These are phyloP conservation scores for Stenocarpella maydis DNA, from an alignment of 2,329 filamentous ascomycete species.

Conservation along the genomic window DNA sequence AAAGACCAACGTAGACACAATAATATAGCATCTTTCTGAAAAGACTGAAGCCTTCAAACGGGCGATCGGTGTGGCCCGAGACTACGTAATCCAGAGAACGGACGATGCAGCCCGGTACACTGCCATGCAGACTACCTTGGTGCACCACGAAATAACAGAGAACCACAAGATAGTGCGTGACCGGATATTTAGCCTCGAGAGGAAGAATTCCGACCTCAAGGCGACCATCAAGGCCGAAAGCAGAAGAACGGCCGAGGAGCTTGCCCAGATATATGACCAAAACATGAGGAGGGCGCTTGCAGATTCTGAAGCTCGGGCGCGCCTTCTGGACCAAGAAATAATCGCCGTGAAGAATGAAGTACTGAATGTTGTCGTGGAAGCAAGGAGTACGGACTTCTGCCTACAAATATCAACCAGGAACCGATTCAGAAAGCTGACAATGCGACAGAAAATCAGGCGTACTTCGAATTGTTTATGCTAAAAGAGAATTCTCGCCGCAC, in stretches of 20 bases:
- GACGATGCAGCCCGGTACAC: neutral
- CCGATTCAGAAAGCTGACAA: neutral
- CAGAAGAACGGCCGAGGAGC: neutral
- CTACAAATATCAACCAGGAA: neutral
- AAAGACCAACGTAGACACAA: neutral
- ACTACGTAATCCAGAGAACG: neutral
- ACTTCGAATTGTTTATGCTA: neutral
- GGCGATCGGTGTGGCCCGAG: neutral
- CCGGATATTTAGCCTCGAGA: neutral
- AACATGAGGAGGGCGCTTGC: neutral
- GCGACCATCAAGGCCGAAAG: conserved; percentile 2
- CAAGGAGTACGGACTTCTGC: neutral
- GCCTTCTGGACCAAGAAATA: neutral
- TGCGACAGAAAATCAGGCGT: neutral
- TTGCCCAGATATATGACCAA: neutral
- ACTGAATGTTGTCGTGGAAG: neutral
- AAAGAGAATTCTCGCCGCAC: neutral
- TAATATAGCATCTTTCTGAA: conserved; percentile 10
- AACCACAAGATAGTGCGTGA: neutral
- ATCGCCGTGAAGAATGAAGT: neutral
- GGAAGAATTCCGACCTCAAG: neutral
- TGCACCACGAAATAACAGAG: neutral
- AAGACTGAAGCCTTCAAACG: neutral
- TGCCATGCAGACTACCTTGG: neutral
- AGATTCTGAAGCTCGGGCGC: neutral